Evolutionary conservation across 2,329 filamentous ascomycete species (phyloP).

Genomic region (Madurella fahalii): DNA sequence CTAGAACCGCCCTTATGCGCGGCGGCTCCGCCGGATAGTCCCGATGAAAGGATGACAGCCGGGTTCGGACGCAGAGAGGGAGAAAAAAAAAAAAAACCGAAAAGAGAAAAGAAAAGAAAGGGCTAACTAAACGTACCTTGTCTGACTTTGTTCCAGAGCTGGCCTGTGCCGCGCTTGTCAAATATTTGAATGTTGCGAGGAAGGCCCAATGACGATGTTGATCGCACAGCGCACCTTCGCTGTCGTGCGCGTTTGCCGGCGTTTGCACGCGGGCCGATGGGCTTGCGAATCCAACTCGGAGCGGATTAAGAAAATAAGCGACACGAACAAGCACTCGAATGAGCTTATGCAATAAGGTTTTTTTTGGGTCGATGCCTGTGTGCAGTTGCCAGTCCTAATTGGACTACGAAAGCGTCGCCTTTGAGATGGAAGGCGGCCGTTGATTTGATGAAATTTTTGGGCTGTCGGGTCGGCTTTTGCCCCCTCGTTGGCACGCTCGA

Average conservation of each 20-base stretch:
- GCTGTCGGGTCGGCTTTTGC: slow-evolving; percentile 17
- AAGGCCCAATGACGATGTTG: neutral
- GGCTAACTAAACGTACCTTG: slow-evolving; percentile 12
- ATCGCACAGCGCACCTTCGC: neutral
- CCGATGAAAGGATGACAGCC: neutral
- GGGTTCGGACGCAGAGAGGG: neutral
- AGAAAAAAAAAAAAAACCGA: neutral
- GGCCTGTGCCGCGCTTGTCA: slow-evolving; percentile 9
- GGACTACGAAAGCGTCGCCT: slow-evolving; percentile 23
- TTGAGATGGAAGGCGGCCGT: slow-evolving; percentile 25
- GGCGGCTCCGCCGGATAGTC: neutral
- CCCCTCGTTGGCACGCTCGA: slow-evolving; percentile 20
- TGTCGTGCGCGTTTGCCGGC: too few species aligned
- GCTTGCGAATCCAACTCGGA: slow-evolving; percentile 1
- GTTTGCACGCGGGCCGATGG: too few species aligned
- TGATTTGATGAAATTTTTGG: slow-evolving; percentile 32
- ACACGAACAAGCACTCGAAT: slow-evolving; percentile 17
- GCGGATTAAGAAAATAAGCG: slow-evolving; percentile 16
- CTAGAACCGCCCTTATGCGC: neutral
- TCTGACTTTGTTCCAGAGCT: slow-evolving; percentile 14
- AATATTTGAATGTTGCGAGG: neutral
- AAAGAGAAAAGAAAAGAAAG: too few species aligned
- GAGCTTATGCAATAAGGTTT: slow-evolving; percentile 10
- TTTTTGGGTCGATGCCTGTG: neutral
- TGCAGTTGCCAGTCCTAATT: slow-evolving; percentile 23